Base-by-base conservation (phyloP, 257 asterid genomes). In the Coffea canephora region DNA sequence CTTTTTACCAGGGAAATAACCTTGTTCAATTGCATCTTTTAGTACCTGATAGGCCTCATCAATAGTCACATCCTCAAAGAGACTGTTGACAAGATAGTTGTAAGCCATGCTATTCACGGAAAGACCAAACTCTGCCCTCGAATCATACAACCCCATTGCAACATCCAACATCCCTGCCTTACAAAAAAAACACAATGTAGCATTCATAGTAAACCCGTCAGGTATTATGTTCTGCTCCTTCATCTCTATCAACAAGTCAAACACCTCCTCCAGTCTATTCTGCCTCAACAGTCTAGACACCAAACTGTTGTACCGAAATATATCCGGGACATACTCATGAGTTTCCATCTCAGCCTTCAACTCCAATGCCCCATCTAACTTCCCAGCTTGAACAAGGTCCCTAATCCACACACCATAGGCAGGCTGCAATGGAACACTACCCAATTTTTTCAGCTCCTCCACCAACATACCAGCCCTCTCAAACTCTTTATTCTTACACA, bases 221-320 rank as follows among this genome's bases (percentile, higher is more conserved):
- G 98, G 98, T 67, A 83, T 70, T 73, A 88, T 81, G 49, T 85
- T 87, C 59, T 59, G 88, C 54, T 88, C 88, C 82, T 86, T 87
- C 98, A 95, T 93, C 74, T 95, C 98, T 78, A 84, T 84, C 89
- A 95, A 84, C 85, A 93, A 82, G 83, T 91, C 97, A 80, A 83
- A 91, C 69, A 91, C 89, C 79, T 95, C 96, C 73, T 79, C 86
- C 5, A 91, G 85, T 84, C 96, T 87, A 77, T 93, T 89, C 87
- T 90, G 92, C 87, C 78, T 88, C 88, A 93, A 81, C 76, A 95
- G 96, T 86, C 81, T 88, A 80, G 82, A 82, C 46, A 95, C 83
- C 85, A 95, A 83, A 5, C 48, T 48, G 78, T 93, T 93, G 82
- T 87, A 95, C 36, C 90, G 86, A 76, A 89, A 88, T 43, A 91